phyloP scores from a whole-genome alignment of 2,329 filamentous ascomycete species.

The Ascocoryne sarcoides region DNA sequence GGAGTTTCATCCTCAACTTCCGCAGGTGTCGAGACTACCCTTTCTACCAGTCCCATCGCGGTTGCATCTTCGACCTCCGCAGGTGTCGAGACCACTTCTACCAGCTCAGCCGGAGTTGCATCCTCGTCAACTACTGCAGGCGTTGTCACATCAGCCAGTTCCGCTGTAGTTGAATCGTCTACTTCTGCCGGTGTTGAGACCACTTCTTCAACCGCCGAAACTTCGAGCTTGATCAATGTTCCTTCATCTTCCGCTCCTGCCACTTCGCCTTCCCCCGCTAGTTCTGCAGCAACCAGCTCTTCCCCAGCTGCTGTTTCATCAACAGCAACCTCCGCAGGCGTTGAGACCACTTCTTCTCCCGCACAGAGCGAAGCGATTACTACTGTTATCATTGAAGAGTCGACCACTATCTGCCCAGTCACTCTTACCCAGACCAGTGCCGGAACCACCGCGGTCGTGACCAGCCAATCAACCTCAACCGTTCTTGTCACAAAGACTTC shows the following conservation, averaged over 20 bases:
- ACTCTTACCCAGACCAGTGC: slow-evolving; percentile 16
- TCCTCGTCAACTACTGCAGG: background rate
- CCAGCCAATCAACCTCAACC: slow-evolving; percentile 26
- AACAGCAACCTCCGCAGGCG: slow-evolving; percentile 6
- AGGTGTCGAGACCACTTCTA: background rate
- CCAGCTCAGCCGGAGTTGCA: background rate
- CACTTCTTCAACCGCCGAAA: too few relatives aligned
- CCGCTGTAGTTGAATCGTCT: background rate
- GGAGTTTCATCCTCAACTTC: background rate
- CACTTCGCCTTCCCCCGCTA: background rate
- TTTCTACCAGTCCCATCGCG: background rate
- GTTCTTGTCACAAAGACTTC: slow-evolving; percentile 27
- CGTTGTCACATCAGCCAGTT: background rate
- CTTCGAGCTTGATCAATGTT: too few relatives aligned
- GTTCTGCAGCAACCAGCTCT: slow-evolving; percentile 12
- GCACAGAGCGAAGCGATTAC: slow-evolving; percentile 16
- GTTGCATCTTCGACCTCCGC: background rate
- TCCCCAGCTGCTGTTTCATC: slow-evolving; percentile 8
- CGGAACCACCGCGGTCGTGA: slow-evolving; percentile 12
- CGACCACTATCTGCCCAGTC: slow-evolving; percentile 27
- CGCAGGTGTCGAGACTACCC: background rate
- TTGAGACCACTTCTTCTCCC: slow-evolving; percentile 7
- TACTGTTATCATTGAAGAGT: slow-evolving; percentile 15
- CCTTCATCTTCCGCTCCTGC: background rate
- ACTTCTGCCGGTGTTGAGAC: background rate